A percentile compares a stretch with the other conserved stretches of the same genome.
Conservation (phyloP, 148 eudicot species). For the Camellia japonica region DNA sequence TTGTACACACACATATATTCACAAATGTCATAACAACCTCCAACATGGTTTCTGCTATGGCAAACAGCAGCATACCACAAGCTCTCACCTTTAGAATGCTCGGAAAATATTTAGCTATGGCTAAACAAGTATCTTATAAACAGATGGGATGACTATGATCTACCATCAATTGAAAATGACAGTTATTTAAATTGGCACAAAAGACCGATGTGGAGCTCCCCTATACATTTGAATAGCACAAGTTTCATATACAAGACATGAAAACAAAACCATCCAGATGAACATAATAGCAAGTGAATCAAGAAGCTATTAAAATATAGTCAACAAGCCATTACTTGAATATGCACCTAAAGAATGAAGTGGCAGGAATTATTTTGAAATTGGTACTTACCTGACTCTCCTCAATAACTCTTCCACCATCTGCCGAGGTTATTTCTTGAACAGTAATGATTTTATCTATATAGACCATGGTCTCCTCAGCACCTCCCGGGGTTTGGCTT, state of each 20-base stretch:
- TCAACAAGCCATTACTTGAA: neutral
- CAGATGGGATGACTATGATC: neutral
- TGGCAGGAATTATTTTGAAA: neutral
- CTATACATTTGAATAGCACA: neutral
- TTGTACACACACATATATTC: neutral
- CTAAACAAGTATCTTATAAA: neutral
- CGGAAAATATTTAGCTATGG: neutral
- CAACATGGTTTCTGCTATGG: neutral
- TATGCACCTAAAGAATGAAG: neutral
- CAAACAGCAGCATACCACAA: neutral
- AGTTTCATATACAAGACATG: neutral
- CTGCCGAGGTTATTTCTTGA: constrained; percentile 36
- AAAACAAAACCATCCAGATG: neutral
- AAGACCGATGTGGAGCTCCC: neutral
- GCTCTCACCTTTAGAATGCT: neutral
- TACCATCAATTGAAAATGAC: neutral
- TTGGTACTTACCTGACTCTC: constrained; percentile 23
- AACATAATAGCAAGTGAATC: neutral
- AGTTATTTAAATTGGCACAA: neutral
- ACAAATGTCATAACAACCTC: neutral
- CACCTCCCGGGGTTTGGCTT: constrained; percentile 24
- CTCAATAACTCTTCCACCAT: constrained; percentile 21
- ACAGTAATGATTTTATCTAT: constrained; percentile 44
- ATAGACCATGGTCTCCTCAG: constrained; percentile 46
- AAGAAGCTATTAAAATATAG: neutral